Percentiles rank a stretch among this genome's conserved stretches.
These are phyloP conservation scores for Cornus kousa DNA, from an alignment of 148 eudicot species.

Conservation along the genomic window DNA sequence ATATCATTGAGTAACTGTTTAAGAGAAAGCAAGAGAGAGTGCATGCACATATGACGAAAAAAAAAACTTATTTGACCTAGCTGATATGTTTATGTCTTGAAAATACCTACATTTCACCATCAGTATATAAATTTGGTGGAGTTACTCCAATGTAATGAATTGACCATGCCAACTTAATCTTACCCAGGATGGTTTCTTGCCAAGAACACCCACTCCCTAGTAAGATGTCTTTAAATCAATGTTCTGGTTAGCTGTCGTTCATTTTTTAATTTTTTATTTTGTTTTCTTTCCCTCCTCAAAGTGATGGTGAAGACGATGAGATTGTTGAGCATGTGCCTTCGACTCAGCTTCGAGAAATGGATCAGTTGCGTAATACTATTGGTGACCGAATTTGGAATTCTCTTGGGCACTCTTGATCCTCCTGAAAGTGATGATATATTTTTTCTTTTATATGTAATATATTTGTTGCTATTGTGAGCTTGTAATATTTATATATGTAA, in stretches of 20 bases:
- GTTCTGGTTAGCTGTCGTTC: conserved; percentile 55
- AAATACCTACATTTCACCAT: neutral
- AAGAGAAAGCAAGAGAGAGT: neutral
- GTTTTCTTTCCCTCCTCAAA: too few relatives aligned
- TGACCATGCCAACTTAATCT: conserved; percentile 6
- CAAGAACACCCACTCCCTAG: conserved; percentile 76
- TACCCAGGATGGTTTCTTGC: conserved; percentile 77
- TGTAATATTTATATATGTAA: too few relatives aligned
- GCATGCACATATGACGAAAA: neutral
- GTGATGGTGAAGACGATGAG: too few relatives aligned
- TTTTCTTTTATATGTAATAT: too few relatives aligned
- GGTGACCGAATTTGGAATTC: too few relatives aligned
- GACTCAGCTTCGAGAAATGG: too few relatives aligned
- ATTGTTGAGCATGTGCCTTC: too few relatives aligned
- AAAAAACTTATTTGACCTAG: neutral
- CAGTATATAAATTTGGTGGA: neutral
- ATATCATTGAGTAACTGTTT: too few relatives aligned
- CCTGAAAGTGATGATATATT: too few relatives aligned
- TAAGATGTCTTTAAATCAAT: conserved; percentile 73
- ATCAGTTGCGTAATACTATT: too few relatives aligned
- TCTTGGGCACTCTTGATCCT: too few relatives aligned
- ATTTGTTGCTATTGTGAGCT: too few relatives aligned
- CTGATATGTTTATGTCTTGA: neutral
- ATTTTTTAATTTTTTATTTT: neutral
- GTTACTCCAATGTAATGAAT: conserved; percentile 2